Evolutionary conservation across 2,329 filamentous ascomycete species (phyloP), one percentile per base, ranked within the genome.

Genomic region (Ascochyta rabiei): DNA sequence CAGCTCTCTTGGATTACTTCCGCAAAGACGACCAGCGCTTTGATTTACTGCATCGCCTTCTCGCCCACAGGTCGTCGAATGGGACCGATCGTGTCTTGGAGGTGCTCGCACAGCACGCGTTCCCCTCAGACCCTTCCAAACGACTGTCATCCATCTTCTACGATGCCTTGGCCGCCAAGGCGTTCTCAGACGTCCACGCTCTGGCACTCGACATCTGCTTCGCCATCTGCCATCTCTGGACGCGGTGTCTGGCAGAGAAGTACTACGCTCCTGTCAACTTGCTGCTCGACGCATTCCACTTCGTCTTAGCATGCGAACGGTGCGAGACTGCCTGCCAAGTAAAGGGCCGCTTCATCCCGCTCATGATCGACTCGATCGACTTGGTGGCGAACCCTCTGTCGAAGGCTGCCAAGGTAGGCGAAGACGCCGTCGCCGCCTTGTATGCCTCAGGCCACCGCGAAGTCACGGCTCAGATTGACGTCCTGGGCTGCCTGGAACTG

Each of bases 111-210:
- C 84, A 83, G 41, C 85, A 86, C 70, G 71, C 79, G 4, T 86
- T 91, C 48, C 86, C 88, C 1, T 89, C 89, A 0, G 78, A 84
- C 38, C 61, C 63, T 3, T 39, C 62, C 13, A 67, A 64, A 43
- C 87, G 86, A 0, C 79, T 93, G 6, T 85, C 89, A 0, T 85
- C 89, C 3, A 79, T 87, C 19, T 82, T 93, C 26, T 83, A 90
- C 48, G 85, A 89, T 59, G 83, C 82, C 39, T 75, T 93, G n/a
- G 84, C 87, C 0, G 70, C 86, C 57, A 46, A 79, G 75, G 41
- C 77, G 71, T 49, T 77, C 68, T 48, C 80, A 77, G 55, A 83
- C 77, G 43, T 79, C 76, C 74, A 84, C 76, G 68, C 76, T 43
- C 78, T 90, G 3, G 82, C 89, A 1, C 77, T 87, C 9, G 84